Base-by-base conservation (phyloP, 75 land plant species). In the Selaginella moellendorffii region DNA sequence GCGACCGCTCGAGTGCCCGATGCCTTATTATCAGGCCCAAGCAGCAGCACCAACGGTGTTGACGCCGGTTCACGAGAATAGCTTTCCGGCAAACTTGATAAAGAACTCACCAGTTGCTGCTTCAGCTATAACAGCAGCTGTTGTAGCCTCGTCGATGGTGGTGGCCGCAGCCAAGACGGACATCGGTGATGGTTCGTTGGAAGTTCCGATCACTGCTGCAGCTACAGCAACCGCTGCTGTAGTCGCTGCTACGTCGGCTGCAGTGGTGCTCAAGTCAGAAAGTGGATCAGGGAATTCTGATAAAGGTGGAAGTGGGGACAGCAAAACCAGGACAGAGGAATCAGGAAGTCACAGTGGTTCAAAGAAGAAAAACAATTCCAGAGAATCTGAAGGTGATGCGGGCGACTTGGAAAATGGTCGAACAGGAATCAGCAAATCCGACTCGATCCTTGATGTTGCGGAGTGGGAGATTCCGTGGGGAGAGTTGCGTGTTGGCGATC, bases 391-490 rank as follows among this genome's bases (percentile, higher is more conserved):
- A 56, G 79, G 66, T 1, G 85, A 77, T n/a, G 62, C 74, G 76
- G 68, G 67, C 30, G 79, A 82, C 54, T 77, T 66, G 65, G 79
- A 80, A 52, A n/a, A n/a, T n/a, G n/a, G n/a, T n/a, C n/a, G n/a
- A n/a, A n/a, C n/a, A n/a, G n/a, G n/a, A n/a, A n/a, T n/a, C n/a
- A n/a, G n/a, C n/a, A n/a, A n/a, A n/a, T n/a, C n/a, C n/a, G n/a
- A n/a, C n/a, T n/a, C n/a, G n/a, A n/a, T n/a, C n/a, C n/a, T n/a
- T n/a, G 95, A 82, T 77, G 90, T 83, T 52, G 74, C 82, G 51
- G 95, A 88, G 54, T 80, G 78, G 71, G 95, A 88, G 72, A 83
- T 88, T 61, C 75, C 71, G 9, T 88, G 83, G 95, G 95, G 85
- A 20, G 95, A 88, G 19, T 74, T 88, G 62, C 61, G 72, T 60